Evolutionary conservation across 352 stramenopile genomes (phyloP).

Genomic region (Phytophthora lateralis): DNA sequence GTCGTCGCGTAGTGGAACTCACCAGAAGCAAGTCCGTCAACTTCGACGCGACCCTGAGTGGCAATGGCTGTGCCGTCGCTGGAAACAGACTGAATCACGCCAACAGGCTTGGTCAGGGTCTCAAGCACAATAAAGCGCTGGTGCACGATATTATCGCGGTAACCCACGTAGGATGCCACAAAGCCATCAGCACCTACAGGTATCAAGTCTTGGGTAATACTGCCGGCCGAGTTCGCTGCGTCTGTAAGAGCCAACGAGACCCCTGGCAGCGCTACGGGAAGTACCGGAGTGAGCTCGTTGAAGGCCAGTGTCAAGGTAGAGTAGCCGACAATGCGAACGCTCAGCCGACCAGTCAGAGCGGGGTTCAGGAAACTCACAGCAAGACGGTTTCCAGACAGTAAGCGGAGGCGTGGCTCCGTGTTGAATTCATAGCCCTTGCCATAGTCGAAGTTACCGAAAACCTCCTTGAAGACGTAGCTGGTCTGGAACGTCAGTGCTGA

Average conservation of each 20-base stretch:
- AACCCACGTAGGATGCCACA: constrained; percentile 50
- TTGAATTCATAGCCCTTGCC: constrained; percentile 39
- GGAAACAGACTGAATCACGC: constrained; percentile 48
- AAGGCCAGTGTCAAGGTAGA: constrained; percentile 48
- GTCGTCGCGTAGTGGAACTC: constrained; percentile 70
- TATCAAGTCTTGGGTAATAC: constrained; percentile 52
- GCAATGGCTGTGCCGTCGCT: constrained; percentile 28
- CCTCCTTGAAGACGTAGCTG: constrained; percentile 52
- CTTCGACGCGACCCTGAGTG: constrained; percentile 25
- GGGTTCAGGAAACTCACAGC: constrained; percentile 74
- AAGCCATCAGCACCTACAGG: constrained; percentile 52
- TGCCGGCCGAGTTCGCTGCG: constrained; percentile 4
- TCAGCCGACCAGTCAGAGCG: constrained; percentile 43
- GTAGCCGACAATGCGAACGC: constrained; percentile 54
- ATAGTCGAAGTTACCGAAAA: constrained; percentile 51
- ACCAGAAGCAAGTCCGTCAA: constrained; percentile 30
- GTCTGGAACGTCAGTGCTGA: constrained; percentile 42
- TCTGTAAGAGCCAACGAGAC: constrained; percentile 41
- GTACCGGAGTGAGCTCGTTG: constrained; percentile 53
- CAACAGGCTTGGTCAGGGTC: constrained; percentile 47
- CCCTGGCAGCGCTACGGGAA: constrained; percentile 37
- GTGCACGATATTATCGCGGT: constrained; percentile 34
- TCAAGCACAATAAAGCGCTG: constrained; percentile 58
- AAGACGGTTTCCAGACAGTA: constrained; percentile 55
- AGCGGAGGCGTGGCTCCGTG: constrained; percentile 43